Base-by-base conservation (phyloP, 495 filamentous ascomycete species). In the Chaetomium cochliodes region DNA sequence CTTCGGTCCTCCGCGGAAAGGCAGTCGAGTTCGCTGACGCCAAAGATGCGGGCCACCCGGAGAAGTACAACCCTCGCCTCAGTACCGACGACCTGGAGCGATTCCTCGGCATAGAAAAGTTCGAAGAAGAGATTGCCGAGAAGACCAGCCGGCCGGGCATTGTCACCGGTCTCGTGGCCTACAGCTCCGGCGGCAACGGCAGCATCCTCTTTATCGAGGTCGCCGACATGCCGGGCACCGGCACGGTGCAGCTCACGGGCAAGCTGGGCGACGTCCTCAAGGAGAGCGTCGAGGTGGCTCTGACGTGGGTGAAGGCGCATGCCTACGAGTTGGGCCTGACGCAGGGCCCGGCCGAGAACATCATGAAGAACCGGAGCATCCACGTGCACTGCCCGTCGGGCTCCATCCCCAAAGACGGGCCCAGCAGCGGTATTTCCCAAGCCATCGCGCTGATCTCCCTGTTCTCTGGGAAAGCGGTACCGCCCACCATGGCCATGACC, bases 181-280 rank as follows among this genome's bases (percentile, higher is more conserved):
- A 96, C 80, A 90, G 87, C 66, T 90, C 88, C 23, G 94, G 96
- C 54, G 92, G 92, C 50, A 92, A 96, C 76, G 94, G 94, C 51
- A 92, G 91, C 71, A 99, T 99, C 71, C 80, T 99, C 56, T 99
- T 99, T 81, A 98, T 99, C 72, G 94, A 99, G 78, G 90, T 97
- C 30, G 92, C 93, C 37, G 92, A 96, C 73, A 97, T 98, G 93
- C 94, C 94, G 15, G 94, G 94, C 37, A 89, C 83, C 59, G 94
- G 94, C 39, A 88, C 89, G 53, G 90, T 99, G 53, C 93, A 97
- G 78, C 86, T 98, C n/a, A 99, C 94, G 18, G 94, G 94, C 54
- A 99, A 96, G 72, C 86, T 99, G n/a, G 96, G 94, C 63, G 92
- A 96, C 73, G 94, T 98, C 22, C 86, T 99, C 49, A 97, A 97